Evolutionary conservation across 371 early-diverging fungal genomes (phyloP).

Genomic region (Funneliformis caledonium): DNA sequence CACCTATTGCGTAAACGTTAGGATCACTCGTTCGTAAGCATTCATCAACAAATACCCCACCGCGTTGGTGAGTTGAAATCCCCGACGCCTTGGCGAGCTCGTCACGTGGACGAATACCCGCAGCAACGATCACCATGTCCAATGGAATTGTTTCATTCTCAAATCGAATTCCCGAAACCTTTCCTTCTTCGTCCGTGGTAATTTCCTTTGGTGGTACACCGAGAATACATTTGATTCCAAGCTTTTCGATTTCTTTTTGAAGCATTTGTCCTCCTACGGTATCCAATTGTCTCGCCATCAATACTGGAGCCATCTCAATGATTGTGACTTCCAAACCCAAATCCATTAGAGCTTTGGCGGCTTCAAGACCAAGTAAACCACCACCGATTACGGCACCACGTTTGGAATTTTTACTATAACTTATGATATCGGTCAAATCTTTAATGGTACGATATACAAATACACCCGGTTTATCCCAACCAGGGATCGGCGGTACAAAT

Average conservation of each 20-base stretch:
- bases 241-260: conserved; percentile 56
- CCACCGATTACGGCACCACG: conserved; percentile 63
- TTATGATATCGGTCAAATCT: conserved; percentile 60
- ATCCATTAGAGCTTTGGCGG: conserved; percentile 66
- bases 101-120: conserved; percentile 67
- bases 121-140: conserved; percentile 63
- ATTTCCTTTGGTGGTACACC: conserved; percentile 51
- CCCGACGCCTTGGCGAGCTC: conserved; percentile 54
- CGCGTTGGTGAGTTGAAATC: conserved; percentile 49
- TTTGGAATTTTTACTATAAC: conserved; percentile 51
- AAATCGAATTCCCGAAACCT: conserved; percentile 31
- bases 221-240: conserved; percentile 52
- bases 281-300: conserved; percentile 67
- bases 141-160: conserved; percentile 42
- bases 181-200: conserved; percentile 40
- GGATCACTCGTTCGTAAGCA: conserved; percentile 52
- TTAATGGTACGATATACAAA: conserved; percentile 71
- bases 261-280: conserved; percentile 56
- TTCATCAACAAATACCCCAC: conserved; percentile 64
- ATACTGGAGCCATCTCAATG: conserved; percentile 57
- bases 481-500: conserved; percentile 58
- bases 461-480: conserved; percentile 53
- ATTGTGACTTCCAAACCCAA: conserved; percentile 59
- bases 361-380: conserved; percentile 72
- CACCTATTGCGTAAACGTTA: conserved; percentile 70